These are phyloP conservation scores for Jaminaea rosea DNA, from an alignment of 1,284 basidiomycete genomes.

Conservation along the genomic window DNA sequence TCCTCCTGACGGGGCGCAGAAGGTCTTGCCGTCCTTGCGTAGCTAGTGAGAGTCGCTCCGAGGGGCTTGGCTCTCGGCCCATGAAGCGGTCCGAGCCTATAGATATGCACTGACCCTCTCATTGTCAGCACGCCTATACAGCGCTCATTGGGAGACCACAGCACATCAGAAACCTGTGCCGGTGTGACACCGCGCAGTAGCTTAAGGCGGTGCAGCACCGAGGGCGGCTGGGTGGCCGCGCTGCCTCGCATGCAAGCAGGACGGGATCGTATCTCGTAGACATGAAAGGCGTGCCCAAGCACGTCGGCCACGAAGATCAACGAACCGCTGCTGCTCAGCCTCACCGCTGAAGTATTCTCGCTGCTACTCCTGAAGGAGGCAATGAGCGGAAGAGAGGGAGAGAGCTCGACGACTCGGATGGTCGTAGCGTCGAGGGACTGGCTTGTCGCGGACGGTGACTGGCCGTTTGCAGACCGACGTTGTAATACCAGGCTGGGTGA, in stretches of 20 bases:
- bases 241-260: background rate
- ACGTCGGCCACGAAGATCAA: background rate
- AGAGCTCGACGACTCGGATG: background rate
- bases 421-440: background rate
- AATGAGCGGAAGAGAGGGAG: background rate
- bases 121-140: background rate
- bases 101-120: background rate
- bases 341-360: background rate
- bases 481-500: too few species aligned
- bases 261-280: background rate
- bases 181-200: background rate
- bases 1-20: background rate
- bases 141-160: background rate
- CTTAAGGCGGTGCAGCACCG: background rate
- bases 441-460: background rate
- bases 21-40: background rate
- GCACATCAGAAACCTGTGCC: background rate
- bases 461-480: background rate
- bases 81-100: background rate
- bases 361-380: background rate
- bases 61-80: background rate
- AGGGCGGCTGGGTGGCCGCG: background rate
- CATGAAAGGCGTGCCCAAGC: background rate
- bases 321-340: background rate
- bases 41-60: background rate